These are phyloP conservation scores for Trichophaea hybrida DNA, from an alignment of 2,329 filamentous ascomycete genomes.

Conservation along the genomic window DNA sequence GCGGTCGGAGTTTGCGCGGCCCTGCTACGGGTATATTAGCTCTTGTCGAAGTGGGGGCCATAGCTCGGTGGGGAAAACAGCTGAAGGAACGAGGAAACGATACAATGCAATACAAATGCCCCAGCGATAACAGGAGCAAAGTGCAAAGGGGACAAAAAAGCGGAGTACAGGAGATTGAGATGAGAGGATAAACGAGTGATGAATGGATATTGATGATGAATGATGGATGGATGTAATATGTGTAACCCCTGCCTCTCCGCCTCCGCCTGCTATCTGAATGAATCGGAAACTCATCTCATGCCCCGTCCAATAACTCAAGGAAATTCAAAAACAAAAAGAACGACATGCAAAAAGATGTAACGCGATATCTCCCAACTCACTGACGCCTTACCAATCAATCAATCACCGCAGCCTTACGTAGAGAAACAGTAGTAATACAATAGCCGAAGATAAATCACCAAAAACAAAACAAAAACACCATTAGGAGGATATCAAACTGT, in stretches of 20 bases:
- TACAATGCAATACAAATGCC: too few relatives aligned
- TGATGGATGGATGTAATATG: background rate
- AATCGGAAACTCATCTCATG: background rate
- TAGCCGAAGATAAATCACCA: background rate
- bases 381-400: background rate
- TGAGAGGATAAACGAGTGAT: background rate
- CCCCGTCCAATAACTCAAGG: background rate
- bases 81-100: too few relatives aligned
- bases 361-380: background rate
- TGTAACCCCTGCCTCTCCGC: background rate
- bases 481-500: background rate
- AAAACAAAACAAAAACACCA: background rate
- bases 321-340: slow-evolving; percentile 1
- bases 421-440: background rate
- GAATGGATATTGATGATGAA: background rate
- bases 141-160: background rate
- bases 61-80: too few relatives aligned
- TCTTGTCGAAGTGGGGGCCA: background rate
- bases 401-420: background rate
- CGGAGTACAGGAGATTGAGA: background rate
- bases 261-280: background rate
- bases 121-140: background rate
- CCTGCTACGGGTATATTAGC: background rate
- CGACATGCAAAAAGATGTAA: slow-evolving; percentile 2
- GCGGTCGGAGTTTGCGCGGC: background rate